These are phyloP conservation scores for Ambrosia artemisiifolia DNA, from an alignment of 129 eudicot species.

Conservation along the genomic window DNA sequence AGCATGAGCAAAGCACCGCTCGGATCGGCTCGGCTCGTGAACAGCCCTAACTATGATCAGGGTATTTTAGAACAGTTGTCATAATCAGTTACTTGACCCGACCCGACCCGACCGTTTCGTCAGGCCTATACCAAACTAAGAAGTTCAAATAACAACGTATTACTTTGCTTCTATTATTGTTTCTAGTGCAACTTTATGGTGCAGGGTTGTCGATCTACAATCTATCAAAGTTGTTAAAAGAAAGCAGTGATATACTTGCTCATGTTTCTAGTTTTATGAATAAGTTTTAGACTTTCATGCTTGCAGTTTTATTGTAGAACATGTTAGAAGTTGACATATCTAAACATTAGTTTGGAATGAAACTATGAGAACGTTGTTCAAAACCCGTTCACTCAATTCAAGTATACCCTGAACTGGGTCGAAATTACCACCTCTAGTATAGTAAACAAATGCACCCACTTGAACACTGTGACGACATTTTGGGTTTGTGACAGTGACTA, in stretches of 20 bases:
- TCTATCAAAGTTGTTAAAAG: too few species aligned
- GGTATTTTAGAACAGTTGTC: too few species aligned
- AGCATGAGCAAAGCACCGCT: too few species aligned
- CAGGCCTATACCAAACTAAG: too few species aligned
- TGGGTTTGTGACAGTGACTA: slow-evolving; percentile 45
- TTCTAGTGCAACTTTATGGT: too few species aligned
- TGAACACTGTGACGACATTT: background rate
- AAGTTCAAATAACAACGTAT: background rate
- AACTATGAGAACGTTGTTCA: background rate
- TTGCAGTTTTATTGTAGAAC: background rate
- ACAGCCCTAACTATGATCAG: too few species aligned
- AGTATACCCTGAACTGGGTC: background rate
- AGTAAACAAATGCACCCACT: background rate
- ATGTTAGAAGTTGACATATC: background rate
- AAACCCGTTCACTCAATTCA: background rate
- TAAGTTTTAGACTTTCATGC: background rate
- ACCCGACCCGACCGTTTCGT: too few species aligned
- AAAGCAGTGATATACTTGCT: background rate
- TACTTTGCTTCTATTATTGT: background rate
- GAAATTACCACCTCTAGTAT: background rate
- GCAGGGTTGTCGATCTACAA: too few species aligned
- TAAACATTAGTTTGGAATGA: background rate
- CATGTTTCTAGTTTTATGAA: background rate
- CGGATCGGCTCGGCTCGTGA: too few species aligned
- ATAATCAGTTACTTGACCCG: too few species aligned